Base-by-base conservation (phyloP, 495 filamentous ascomycete genomes). In the Hypoxylon lenormandii region DNA sequence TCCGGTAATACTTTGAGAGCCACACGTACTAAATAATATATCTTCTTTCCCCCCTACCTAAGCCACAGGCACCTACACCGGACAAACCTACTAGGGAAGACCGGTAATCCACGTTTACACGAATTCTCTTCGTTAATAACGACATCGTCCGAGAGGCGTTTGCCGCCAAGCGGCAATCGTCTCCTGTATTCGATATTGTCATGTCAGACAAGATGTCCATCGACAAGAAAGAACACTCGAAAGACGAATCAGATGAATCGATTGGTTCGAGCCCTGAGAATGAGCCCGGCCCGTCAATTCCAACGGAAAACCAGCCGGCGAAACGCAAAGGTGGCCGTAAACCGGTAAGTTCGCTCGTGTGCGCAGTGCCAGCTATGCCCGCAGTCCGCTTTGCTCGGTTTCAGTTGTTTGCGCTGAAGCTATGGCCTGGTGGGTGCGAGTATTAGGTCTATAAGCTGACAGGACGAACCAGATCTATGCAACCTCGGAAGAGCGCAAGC, bases 301-400 rank as follows among this genome's bases (percentile, higher is more conserved):
- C 78, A 16, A 78, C 77, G 58, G 81, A 84, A 61, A 78, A 76
- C 73, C 81, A 84, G 70, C 81, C 82, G 52, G 81, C 81, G 76
- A 98, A 98, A 83, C 87, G 96, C 72, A 98, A 98, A 81, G 95
- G 95, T 75, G 95, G 95, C 40, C 87, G 95, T 63, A 98, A 98
- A 81, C 95, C 95, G 73, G 95, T 98, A 88, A 76, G 91, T 88
- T 53, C 37, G 38, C 18, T 22, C 36, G 26, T 48, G 2, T 13
- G 40, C 7, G 7, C 15, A 16, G 4, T 59, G 64, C 72, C 16
- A 62, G 45, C 21, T 50, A 60, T 70, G 46, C 40, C 55, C 63
- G n/a, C 49, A 47, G 47, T 46, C 33, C 23, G 60, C 60, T 42
- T 62, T 23, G 58, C 70, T 51, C 66, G 43, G 66, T 73, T 75